Evolutionary conservation across 2,329 filamentous ascomycete species (phyloP), one percentile per base, ranked within the genome.

Genomic region (Teratosphaeria gauchensis): DNA sequence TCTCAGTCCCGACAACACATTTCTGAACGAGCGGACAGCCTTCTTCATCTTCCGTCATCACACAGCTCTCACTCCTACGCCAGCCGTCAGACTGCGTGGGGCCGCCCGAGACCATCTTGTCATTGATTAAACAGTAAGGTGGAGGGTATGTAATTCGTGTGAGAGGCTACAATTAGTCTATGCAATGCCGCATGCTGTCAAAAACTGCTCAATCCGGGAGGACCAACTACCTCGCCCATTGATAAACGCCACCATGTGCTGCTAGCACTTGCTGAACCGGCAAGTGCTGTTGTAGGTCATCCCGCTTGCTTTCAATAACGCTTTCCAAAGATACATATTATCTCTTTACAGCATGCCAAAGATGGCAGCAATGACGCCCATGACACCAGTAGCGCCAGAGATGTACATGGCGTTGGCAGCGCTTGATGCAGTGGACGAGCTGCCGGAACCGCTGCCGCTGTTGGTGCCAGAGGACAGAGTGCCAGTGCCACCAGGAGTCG

Each of bases 331-430:
- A 48, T 35, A 35, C 54, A 38, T 28, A 7, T 21, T 28, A n/a
- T 30, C 38, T 59, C 53, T 71, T 76, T 75, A 79, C 60, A 79
- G 70, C 63, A 76, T 67, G 62, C 73, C 74, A 62, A 80, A 73
- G 65, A 79, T 70, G 66, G 76, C 76, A 59, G 77, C 77, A 56
- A 77, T 69, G 61, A 79, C 72, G 69, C 77, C 77, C 57, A 76
- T 72, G 54, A 79, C 65, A 64, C 74, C 75, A 57, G 77, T 73
- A 61, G 73, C 73, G 58, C 73, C 73, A 56, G 73, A 71, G 38
- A 78, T 71, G 63, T 75, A 74, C 35, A 78, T 62, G 46, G 70
- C 65, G 58, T 68, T 68, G 57, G 77, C 77, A 35, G 76, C 76
- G 63, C 73, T 74, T 51, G 59, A 54, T 24, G 62, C 57, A 24